Base-by-base conservation (phyloP, 2,329 filamentous ascomycete genomes). In the Emergomyces orientalis region DNA sequence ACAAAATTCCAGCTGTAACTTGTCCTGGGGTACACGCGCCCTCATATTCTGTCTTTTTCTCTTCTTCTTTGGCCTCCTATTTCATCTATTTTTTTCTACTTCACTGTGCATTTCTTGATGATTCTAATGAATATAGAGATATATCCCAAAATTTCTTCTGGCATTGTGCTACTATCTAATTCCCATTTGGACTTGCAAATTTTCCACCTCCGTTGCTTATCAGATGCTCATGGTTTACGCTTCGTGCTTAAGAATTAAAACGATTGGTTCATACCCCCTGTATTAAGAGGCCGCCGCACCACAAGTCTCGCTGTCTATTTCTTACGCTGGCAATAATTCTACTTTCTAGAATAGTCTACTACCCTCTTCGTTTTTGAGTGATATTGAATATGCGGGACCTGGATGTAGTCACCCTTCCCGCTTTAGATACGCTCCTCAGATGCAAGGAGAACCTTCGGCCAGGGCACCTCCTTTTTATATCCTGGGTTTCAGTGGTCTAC, bases 1-100 rank as follows among this genome's bases (percentile, higher is more conserved):
- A 97, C 93, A 68, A 87, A 90, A 74, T 99, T 97, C 79, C 94
- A 95, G 77, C 80, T 99, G 73, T 97, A 69, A 69, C 30, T 7
- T 51, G 19, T 34, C 51, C 17, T 34, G 30, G 27, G 27, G 49
- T 32, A 22, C n/a, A 54, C n/a, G 8, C 30, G 7, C 5, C 14
- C 30, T 6, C 2, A n/a, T 54, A n/a, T 54, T 34, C 17, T 34
- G 1, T 17, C 17, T 6, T 32, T 17, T 32, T 19, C 17, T 22
- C 9, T n/a, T 22, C 32, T 45, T 45, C 4, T 14, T 27, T 41
- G 17, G 30, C 52, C 19, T 32, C 22, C 11, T 11, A 37, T 37
- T 37, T 2, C 32, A 13, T 27, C 27, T 32, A n/a, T n/a, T 9
- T 45, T 43, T 45, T n/a, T 47, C 17, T 13, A 13, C 19, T n/a